A percentile compares a stretch with the other conserved stretches of the same genome.
Evolutionary conservation across 257 asterid genomes (phyloP).

Genomic region (Marsdenia floribunda): DNA sequence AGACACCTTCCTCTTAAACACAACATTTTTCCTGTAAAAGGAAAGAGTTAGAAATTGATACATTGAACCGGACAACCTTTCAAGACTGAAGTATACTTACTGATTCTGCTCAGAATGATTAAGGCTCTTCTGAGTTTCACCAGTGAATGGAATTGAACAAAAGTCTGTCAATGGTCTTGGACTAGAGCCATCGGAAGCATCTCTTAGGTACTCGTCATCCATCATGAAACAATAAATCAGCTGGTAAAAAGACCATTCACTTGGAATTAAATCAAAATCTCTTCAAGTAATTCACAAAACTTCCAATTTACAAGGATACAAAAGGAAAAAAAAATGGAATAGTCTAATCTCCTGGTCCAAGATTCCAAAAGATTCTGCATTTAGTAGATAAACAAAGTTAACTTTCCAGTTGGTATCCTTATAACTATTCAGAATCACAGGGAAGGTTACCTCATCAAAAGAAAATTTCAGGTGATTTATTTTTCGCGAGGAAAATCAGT

Average conservation of each 20-base stretch:
- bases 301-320: too few relatives aligned
- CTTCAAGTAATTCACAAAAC: background rate
- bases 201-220: background rate
- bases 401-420: background rate
- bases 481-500: background rate
- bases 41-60: background rate
- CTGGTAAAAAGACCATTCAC: background rate
- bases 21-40: background rate
- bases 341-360: background rate
- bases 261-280: background rate
- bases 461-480: background rate
- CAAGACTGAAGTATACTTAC: background rate
- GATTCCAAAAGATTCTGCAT: background rate
- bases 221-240: background rate
- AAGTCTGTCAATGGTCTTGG: background rate
- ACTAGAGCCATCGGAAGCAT: background rate
- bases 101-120: background rate
- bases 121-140: background rate
- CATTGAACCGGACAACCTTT: background rate
- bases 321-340: background rate
- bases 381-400: background rate
- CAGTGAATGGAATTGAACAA: background rate
- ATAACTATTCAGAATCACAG: background rate
- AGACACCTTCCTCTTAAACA: constrained; percentile 12
- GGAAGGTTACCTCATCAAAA: background rate